Evolutionary conservation across 495 filamentous ascomycete species (phyloP), one percentile per base, ranked within the genome.

Genomic region (Tuber indicum): DNA sequence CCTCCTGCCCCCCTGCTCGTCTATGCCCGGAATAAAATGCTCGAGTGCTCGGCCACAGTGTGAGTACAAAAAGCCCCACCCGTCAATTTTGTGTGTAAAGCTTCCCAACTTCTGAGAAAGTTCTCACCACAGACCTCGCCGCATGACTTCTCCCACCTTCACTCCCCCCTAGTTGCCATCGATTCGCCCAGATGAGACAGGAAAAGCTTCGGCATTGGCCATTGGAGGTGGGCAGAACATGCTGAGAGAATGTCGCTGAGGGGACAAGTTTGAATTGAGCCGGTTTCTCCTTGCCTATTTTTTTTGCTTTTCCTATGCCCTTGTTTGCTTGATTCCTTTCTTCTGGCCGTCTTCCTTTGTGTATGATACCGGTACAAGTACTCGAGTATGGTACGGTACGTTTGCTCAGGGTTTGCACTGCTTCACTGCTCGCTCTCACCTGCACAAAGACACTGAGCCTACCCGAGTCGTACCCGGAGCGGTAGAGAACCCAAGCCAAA

Each of bases 31-130:
- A 66, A 66, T 66, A 66, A 66, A 66, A 66, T 36, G 10, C 26
- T 66, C 26, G 26, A 36, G 58, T 36, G n/a, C 26, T 17, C 58
- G 26, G 12, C 26, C 58, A 17, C 58, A 66, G 14, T 36, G 36
- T 26, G 32, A 66, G 14, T 36, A 66, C 58, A 66, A 66, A 36
- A 66, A 17, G 58, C 58, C 26, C 58, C 58, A 66, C 58, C 58
- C 26, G 26, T 66, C 58, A 36, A 66, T 36, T 36, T 62, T 36
- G 58, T 19, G 26, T 36, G 26, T 46, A 5, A 46, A 66, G 26
- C 58, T 66, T 66, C 58, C 58, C 58, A 17, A 36, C 58, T 66
- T 66, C 58, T 36, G 58, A 66, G 26, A 66, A 66, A 36, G 58
- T 36, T 17, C 58, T 66, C 58, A 66, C 58, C 58, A 66, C 58